These are phyloP conservation scores for Mytilinidion resinicola DNA, from an alignment of 495 filamentous ascomycete species.

Conservation along the genomic window DNA sequence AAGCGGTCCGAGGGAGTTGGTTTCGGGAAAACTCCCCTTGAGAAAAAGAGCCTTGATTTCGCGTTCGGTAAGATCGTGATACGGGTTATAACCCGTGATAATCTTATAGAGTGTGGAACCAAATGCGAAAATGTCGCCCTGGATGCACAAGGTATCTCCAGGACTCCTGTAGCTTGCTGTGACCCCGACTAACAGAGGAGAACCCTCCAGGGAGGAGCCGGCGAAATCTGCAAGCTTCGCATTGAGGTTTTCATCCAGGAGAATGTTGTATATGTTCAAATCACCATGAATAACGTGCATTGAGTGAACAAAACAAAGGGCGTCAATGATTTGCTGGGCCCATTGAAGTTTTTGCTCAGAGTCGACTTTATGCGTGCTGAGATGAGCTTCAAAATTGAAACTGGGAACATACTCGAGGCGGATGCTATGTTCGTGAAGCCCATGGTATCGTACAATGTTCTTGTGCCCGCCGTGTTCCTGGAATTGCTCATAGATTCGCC, in stretches of 20 bases:
- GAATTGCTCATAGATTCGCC: slow-evolving; percentile 16
- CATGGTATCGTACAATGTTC: slow-evolving; percentile 11
- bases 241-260: slow-evolving; percentile 27
- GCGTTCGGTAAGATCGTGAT: slow-evolving; percentile 26
- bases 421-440: slow-evolving; percentile 11
- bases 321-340: slow-evolving; percentile 15
- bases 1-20: slow-evolving; percentile 9
- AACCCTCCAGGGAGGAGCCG: slow-evolving; percentile 32
- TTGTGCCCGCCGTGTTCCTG: slow-evolving; percentile 15
- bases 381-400: slow-evolving; percentile 2
- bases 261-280: slow-evolving; percentile 29
- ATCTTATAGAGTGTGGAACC: slow-evolving; percentile 35
- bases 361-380: slow-evolving; percentile 10
- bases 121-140: slow-evolving; percentile 33
- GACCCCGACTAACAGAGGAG: slow-evolving; percentile 19
- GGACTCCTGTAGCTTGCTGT: slow-evolving; percentile 16
- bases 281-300: slow-evolving; percentile 26
- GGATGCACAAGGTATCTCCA: slow-evolving; percentile 4
- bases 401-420: slow-evolving; percentile 12
- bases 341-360: slow-evolving; percentile 10
- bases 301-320: slow-evolving; percentile 20
- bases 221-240: slow-evolving; percentile 32
- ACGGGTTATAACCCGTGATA: slow-evolving; percentile 27
- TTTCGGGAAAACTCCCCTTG: slow-evolving; percentile 6
- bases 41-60: slow-evolving; percentile 8